These are phyloP conservation scores for Waltergamsia citrina DNA, from an alignment of 2,329 filamentous ascomycete species.

Conservation along the genomic window DNA sequence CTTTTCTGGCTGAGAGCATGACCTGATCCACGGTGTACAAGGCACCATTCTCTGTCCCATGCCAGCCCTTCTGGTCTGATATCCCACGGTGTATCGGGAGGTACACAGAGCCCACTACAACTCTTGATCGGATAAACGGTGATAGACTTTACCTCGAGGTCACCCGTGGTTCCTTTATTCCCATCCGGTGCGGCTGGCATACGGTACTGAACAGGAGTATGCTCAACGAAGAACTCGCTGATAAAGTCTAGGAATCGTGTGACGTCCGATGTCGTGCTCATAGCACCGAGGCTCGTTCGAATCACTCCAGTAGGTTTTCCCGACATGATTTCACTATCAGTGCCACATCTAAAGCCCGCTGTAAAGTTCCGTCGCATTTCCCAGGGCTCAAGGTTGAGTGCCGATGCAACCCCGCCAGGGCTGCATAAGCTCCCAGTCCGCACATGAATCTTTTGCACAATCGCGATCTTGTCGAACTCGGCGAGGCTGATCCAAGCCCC, in stretches of 20 bases:
- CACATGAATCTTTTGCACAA: conserved; percentile 70
- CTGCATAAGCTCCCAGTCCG: conserved; percentile 88
- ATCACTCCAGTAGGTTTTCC: conserved; percentile 86
- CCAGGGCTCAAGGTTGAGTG: conserved; percentile 64
- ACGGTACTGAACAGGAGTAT: background rate
- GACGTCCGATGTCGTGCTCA: conserved; percentile 74
- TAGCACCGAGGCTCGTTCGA: conserved; percentile 77
- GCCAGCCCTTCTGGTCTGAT: conserved; percentile 73
- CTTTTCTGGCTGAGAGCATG: conserved; percentile 82
- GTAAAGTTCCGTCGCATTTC: conserved; percentile 83
- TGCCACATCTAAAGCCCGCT: conserved; percentile 74
- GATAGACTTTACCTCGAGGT: conserved; percentile 46
- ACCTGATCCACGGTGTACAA: conserved; percentile 79
- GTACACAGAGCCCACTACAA: conserved; percentile 70
- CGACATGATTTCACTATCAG: conserved; percentile 69
- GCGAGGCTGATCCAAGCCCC: conserved; percentile 71
- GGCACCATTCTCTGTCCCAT: conserved; percentile 96
- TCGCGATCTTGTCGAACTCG: conserved; percentile 81
- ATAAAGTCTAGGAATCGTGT: conserved; percentile 63
- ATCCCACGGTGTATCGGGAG: conserved; percentile 58
- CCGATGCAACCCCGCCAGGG: conserved; percentile 71
- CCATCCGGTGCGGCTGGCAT: background rate
- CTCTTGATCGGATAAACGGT: conserved; percentile 91
- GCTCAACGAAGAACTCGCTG: conserved; percentile 50
- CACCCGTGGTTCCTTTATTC: no score